Percentiles rank a stretch among this genome's conserved stretches.
phyloP scores from a whole-genome alignment of 768 basidiomycete genomes.

The Rhodotorula toruloides region DNA sequence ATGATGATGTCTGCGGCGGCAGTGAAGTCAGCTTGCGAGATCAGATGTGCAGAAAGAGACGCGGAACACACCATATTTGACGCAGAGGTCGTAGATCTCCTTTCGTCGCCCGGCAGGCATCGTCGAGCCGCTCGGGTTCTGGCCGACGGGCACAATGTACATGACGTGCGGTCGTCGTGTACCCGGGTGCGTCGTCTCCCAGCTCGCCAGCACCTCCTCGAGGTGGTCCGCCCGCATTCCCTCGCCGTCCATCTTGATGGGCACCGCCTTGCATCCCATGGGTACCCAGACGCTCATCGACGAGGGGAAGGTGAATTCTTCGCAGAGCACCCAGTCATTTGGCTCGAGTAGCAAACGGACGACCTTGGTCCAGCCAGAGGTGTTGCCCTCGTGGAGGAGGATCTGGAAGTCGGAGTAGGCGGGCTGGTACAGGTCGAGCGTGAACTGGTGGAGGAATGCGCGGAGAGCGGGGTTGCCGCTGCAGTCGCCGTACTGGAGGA shows the following conservation, averaged over 20 bases:
- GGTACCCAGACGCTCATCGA: constrained; percentile 45
- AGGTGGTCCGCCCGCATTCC: constrained; percentile 63
- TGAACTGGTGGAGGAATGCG: constrained; percentile 58
- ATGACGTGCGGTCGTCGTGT: constrained; percentile 48
- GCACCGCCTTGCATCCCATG: constrained; percentile 51
- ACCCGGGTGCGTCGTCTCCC: constrained; percentile 60
- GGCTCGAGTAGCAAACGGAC: constrained; percentile 62
- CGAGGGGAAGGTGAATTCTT: constrained; percentile 71
- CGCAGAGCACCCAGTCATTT: constrained; percentile 51
- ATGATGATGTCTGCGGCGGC: constrained; percentile 58
- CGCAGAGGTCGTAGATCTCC: constrained; percentile 71
- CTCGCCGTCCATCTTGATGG: constrained; percentile 62
- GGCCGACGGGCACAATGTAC: constrained; percentile 57
- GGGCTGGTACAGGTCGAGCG: constrained; percentile 51
- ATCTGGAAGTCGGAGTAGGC: constrained; percentile 60
- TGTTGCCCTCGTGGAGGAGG: constrained; percentile 50
- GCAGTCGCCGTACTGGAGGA: constrained; percentile 43
- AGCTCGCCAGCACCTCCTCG: constrained; percentile 57
- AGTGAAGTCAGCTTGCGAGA: background rate
- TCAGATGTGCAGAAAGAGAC: background rate
- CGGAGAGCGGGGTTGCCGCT: constrained; percentile 59
- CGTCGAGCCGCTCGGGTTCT: constrained; percentile 73
- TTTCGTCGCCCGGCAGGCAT: constrained; percentile 62
- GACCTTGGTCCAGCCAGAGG: constrained; percentile 55
- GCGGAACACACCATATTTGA: constrained; percentile 57